These are phyloP conservation scores for Yueomyces sinensis DNA, from an alignment of 805 yeast genomes.

Conservation along the genomic window DNA sequence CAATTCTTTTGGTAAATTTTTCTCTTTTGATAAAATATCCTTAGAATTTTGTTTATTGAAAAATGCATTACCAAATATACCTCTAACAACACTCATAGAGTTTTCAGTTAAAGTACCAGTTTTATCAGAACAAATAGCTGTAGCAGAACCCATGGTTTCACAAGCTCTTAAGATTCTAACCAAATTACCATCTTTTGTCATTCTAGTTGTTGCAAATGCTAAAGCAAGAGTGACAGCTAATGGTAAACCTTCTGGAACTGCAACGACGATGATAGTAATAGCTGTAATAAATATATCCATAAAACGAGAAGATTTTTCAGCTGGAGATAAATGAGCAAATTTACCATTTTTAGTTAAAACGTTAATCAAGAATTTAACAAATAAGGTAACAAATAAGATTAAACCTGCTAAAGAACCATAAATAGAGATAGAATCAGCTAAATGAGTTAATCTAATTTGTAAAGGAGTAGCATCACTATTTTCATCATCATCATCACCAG, in stretches of 20 bases:
- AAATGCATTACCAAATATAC: conserved; percentile 49
- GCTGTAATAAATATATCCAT: conserved; percentile 81
- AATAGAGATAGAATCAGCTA: conserved; percentile 92
- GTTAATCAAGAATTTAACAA: conserved; percentile 58
- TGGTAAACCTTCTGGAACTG: conserved; percentile 99
- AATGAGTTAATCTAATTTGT: conserved; percentile 63
- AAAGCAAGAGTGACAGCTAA: conserved; percentile 92
- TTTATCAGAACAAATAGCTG: conserved; percentile 93
- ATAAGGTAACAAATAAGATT: conserved; percentile 65
- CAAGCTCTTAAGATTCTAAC: conserved; percentile 91
- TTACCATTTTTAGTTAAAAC: conserved; percentile 32
- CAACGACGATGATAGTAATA: conserved; percentile 88
- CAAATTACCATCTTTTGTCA: conserved; percentile 91
- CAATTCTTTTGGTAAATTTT: conserved; percentile 7
- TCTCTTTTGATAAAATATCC: conserved; percentile 3
- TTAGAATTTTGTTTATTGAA: conserved; percentile 30
- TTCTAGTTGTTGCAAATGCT: conserved; percentile 96
- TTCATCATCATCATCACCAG: conserved; percentile 33
- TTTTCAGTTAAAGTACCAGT: conserved; percentile 96
- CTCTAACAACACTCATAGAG: conserved; percentile 79
- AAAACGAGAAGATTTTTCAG: conserved; percentile 75
- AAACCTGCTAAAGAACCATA: conserved; percentile 81
- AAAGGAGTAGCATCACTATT: conserved; percentile 88
- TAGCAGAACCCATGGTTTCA: conserved; percentile 98
- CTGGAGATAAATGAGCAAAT: conserved; percentile 33